Conservation (phyloP, 331 rosid genomes). For the Cucumis variabilis region DNA sequence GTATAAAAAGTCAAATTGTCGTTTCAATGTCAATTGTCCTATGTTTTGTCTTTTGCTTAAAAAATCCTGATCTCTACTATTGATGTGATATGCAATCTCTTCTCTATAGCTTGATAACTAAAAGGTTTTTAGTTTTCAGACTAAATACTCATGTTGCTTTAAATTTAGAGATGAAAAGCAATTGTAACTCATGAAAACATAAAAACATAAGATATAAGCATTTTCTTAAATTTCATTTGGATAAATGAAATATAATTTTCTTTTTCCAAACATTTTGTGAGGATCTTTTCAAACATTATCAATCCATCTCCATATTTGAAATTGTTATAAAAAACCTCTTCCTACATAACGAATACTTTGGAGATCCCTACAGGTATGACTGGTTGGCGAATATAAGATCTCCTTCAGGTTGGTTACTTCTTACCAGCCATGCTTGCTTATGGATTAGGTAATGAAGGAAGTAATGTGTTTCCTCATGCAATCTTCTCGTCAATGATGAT, state of each 20-base stretch:
- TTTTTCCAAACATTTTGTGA: neutral
- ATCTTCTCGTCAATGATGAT: no score
- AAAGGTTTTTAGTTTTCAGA: no score
- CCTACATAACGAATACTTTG: neutral
- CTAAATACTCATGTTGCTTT: no score
- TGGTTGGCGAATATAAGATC: slow-evolving; percentile 87
- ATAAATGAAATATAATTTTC: neutral
- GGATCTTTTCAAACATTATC: neutral
- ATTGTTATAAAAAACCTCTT: neutral
- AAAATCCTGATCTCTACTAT: neutral
- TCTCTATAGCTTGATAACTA: neutral
- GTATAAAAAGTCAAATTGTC: neutral
- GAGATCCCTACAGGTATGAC: slow-evolving; percentile 69
- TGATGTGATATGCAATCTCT: neutral
- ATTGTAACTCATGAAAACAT: neutral
- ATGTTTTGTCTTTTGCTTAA: neutral
- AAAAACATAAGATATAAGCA: neutral
- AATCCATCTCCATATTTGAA: neutral
- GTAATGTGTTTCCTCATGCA: neutral
- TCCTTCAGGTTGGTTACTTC: slow-evolving; percentile 85
- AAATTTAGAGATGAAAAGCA: neutral
- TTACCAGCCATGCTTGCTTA: slow-evolving; percentile 96
- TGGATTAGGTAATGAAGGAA: slow-evolving; percentile 76
- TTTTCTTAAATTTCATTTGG: neutral
- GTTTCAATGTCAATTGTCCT: neutral